Evolutionary conservation across 768 basidiomycete species (phyloP), one percentile per base, ranked within the genome.

Genomic region (Rubroboletus satanas): DNA sequence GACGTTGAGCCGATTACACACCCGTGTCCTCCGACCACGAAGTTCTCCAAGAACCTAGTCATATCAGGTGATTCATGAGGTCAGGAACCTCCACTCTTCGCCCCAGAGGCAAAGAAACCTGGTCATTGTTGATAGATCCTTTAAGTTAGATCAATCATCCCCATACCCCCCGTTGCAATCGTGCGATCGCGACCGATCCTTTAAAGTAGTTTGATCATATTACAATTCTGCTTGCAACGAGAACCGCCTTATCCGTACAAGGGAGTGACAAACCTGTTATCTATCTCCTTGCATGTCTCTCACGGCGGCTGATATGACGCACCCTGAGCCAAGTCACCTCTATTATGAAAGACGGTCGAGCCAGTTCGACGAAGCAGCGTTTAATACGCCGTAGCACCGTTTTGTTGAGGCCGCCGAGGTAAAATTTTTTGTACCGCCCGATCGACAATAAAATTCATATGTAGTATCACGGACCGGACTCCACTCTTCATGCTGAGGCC

Each of bases 1-100:
- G 38, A 44, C 3, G 29, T 52, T 33, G 43, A 9, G 42, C 33
- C 21, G 29, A 63, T 61, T 52, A 56, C 42, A 29, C 31, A 23
- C 41, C 28, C 26, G n/a, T 35, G 17, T 9, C 50, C 18, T 37
- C 15, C 9, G 36, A 32, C 5, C 23, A 21, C 41, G 29, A 28
- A 28, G 14, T 8, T 33, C 18, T 37, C 5, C 33, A 18, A 31
- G 43, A 45, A 21, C 18, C 32, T 17, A 10, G 4, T 36, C 26
- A n/a, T 49, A 33, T 35, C 31, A 26, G 37, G 45, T n/a, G 33
- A 29, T 31, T 18, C 57, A 5, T 8, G 17, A 26, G 18, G 33
- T 53, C 38, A 33, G 18, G 47, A 33, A 50, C 45, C 17, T 39
- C 43, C 41, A 8, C 8, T 32, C 18, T 36, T 21, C 4, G 4